Evolutionary conservation across 345 rosid species (phyloP), one percentile per base, ranked within the genome.

Genomic region (Sisymbrium altissimum): DNA sequence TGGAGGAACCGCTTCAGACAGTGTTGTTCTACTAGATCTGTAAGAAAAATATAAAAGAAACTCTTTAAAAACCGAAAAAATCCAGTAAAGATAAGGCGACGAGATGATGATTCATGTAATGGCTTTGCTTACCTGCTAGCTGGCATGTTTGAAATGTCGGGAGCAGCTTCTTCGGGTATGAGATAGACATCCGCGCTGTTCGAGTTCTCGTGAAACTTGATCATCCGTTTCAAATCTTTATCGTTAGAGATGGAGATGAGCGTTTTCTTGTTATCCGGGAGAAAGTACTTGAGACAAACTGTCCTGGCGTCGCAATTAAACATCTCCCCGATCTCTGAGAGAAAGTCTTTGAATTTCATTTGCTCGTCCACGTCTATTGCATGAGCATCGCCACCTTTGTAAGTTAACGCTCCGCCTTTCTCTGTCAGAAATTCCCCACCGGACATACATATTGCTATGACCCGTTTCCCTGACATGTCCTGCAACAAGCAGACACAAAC

Each of bases 1-100:
- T 19, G 85, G 84, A 60, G 85, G 81, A 71, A 84, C 76, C 11
- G 88, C 86, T 81, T 93, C 98, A 1, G 95, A 89, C 61, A 93
- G 74, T 65, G 92, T 88, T 32, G 97, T 91, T 84, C 96, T 85
- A 85, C 98, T 93, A 6, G 96, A 93, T 77, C 97, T 93, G 52
- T 17, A 53, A 3, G 38, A 15, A 15, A 38, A 33, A 68, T 4
- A 32, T 5, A 5, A 32, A 32, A 32, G 7, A 5, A 33, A 33
- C 49, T 32, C 38, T n/a, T 4, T 0, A n/a, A 4, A 10, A 44
- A 43, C 55, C 9, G n/a, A 13, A 49, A 40, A 8, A 19, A 32
- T 17, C 32, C 25, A 30, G 50, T 12, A 41, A 13, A 17, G 53
- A 39, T 19, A 18, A 40, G 33, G 53, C 30, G 5, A 50, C 14